phyloP scores from a whole-genome alignment of 345 rosid species.

The Gossypium anomalum region DNA sequence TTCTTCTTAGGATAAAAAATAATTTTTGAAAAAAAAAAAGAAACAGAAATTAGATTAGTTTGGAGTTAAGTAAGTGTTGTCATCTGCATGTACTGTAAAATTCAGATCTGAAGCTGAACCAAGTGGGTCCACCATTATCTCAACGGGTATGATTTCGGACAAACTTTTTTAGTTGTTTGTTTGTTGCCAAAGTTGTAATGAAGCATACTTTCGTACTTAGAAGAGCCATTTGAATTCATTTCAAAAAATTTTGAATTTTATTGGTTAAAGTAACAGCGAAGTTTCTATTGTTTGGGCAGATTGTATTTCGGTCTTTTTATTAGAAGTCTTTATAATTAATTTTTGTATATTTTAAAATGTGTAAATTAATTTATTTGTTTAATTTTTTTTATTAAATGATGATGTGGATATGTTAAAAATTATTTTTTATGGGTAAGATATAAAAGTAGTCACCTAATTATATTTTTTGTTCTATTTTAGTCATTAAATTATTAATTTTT shows the following conservation, averaged over 20 bases:
- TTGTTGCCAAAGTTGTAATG: background rate
- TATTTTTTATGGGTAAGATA: no score
- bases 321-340: no score
- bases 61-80: background rate
- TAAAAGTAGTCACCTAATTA: no score
- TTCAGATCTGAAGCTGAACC: background rate
- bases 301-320: no score
- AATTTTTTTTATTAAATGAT: no score
- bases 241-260: no score
- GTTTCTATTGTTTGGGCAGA: no score
- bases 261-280: no score
- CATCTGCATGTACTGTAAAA: background rate
- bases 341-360: no score
- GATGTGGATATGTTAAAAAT: no score
- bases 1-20: background rate
- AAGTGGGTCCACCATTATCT: background rate
- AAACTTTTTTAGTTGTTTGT: background rate
- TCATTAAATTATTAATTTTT: no score
- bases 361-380: no score
- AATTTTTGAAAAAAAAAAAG: background rate
- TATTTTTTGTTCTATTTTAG: rapidly evolving
- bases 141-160: background rate
- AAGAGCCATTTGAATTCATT: background rate
- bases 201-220: background rate
- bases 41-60: background rate